These are phyloP conservation scores for Moesziomyces sp. DNA, from an alignment of 1,284 basidiomycete species.

Conservation along the genomic window DNA sequence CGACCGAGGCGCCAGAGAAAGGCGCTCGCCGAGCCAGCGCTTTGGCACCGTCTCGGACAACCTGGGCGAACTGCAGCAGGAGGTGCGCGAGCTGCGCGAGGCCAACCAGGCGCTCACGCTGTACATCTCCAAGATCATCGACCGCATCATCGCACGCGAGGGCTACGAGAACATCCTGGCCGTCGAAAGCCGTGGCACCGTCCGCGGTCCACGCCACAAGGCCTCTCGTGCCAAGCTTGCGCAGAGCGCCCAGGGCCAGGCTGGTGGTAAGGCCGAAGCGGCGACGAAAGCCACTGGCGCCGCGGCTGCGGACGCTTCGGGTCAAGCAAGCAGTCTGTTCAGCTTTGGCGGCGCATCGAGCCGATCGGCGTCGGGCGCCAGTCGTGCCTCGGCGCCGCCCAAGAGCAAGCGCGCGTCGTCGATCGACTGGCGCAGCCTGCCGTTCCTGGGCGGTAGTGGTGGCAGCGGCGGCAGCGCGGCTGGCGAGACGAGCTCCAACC, in stretches of 20 bases:
- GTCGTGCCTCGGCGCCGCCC: constrained; percentile 7
- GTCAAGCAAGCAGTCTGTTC: constrained; percentile 35
- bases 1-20: constrained; percentile 39
- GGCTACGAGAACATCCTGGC: constrained; percentile 93
- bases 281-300: constrained; percentile 14
- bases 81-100: constrained; percentile 89
- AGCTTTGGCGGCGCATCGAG: constrained; percentile 22
- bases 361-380: constrained; percentile 1
- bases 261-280: too few species aligned
- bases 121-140: constrained; percentile 95
- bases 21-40: constrained; percentile 53
- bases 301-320: constrained; percentile 7
- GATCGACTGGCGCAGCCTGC: constrained; percentile 52
- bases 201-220: constrained; percentile 37
- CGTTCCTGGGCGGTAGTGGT: constrained; percentile 45
- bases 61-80: constrained; percentile 70
- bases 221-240: constrained; percentile 25
- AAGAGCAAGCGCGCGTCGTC: constrained; percentile 41
- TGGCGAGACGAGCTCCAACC: constrained; percentile 72
- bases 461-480: constrained; percentile 50
- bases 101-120: constrained; percentile 92
- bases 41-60: constrained; percentile 32
- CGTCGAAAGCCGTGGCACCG: constrained; percentile 74
- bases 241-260: background rate
- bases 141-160: constrained; percentile 90